Evolutionary conservation across 2,329 filamentous ascomycete genomes (phyloP), one percentile per base, ranked within the genome.

Genomic region (Metarhizium robertsii): DNA sequence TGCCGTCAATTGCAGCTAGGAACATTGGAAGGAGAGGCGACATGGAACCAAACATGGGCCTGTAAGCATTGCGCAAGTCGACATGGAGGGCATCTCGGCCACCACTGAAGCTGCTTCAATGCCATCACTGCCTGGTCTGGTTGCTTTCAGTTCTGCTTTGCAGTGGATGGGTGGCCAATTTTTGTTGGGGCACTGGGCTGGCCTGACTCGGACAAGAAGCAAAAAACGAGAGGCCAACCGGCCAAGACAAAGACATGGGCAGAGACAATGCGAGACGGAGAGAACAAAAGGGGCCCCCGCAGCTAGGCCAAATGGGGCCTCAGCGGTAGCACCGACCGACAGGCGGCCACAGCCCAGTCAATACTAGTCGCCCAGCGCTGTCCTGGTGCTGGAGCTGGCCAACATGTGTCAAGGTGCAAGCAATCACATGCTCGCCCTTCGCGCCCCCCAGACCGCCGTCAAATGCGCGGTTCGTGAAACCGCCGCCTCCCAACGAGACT

Each of bases 401-500:
- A 25, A 25, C 25, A 25, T 25, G 25, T 25, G 25, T 25, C 25
- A 25, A 25, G 25, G 25, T 25, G 25, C 25, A 25, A 25, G 69
- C 59, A 71, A 71, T 76, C 75, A 76, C 73, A 76, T 77, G 74
- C 69, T 74, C 62, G 63, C 48, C 60, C 62, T 69, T 73, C 62
- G 63, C 50, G 59, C 62, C 59, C 58, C 54, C 58, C 52, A 42
- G 52, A 45, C 38, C 50, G 13, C 29, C 46, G 10, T 16, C 38
- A n/a, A 36, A 5, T 55, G 58, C 54, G 62, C 64, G 57, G 5
- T 30, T 47, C 60, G 57, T 55, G 62, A 65, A 59, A 55, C 62
- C 53, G 57, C 58, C 55, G 54, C 59, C 50, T 58, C 59, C 60
- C 60, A 58, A 16, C 50, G 32, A 42, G 36, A 48, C 30, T 29